phyloP scores from a whole-genome alignment of 805 yeast species.

The Candida pseudoglaebosa region DNA sequence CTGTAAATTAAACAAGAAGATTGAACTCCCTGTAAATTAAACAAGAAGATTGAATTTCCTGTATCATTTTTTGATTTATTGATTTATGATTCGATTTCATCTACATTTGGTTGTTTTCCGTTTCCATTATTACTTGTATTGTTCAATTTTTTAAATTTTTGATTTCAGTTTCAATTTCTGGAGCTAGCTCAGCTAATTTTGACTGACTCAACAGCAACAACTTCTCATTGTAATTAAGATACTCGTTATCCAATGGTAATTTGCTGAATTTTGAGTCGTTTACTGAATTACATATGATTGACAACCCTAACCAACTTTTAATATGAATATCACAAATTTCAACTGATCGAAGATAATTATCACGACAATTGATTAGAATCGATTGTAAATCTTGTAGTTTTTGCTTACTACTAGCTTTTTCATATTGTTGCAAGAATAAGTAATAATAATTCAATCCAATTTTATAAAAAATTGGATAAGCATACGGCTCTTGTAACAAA shows the following conservation, averaged over 20 bases:
- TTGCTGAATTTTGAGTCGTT: slow-evolving; percentile 18
- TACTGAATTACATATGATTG: slow-evolving; percentile 23
- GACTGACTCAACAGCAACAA: slow-evolving; percentile 17
- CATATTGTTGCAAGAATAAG: slow-evolving; percentile 20
- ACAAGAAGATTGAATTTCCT: too few species aligned
- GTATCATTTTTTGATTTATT: too few species aligned
- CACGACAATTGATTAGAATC: slow-evolving; percentile 25
- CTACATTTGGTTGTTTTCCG: too few species aligned
- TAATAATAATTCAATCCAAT: slow-evolving; percentile 46
- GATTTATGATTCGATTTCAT: too few species aligned
- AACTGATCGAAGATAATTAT: slow-evolving; percentile 63
- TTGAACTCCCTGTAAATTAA: too few species aligned
- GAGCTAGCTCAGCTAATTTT: slow-evolving; percentile 17
- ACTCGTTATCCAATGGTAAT: slow-evolving; percentile 18
- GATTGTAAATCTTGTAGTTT: slow-evolving; percentile 22
- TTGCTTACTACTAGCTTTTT: slow-evolving; percentile 24
- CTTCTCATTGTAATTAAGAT: slow-evolving; percentile 19
- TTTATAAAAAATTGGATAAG: slow-evolving; percentile 60
- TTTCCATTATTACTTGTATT: too few species aligned
- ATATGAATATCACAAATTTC: slow-evolving; percentile 70
- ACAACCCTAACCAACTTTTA: slow-evolving; percentile 74
- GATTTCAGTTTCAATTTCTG: too few species aligned
- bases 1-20: too few species aligned
- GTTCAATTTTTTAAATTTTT: too few species aligned
- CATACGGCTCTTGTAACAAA: slow-evolving; percentile 61